Conservation (phyloP, 306 rosid genomes). For the Casuarina equisetifolia region DNA sequence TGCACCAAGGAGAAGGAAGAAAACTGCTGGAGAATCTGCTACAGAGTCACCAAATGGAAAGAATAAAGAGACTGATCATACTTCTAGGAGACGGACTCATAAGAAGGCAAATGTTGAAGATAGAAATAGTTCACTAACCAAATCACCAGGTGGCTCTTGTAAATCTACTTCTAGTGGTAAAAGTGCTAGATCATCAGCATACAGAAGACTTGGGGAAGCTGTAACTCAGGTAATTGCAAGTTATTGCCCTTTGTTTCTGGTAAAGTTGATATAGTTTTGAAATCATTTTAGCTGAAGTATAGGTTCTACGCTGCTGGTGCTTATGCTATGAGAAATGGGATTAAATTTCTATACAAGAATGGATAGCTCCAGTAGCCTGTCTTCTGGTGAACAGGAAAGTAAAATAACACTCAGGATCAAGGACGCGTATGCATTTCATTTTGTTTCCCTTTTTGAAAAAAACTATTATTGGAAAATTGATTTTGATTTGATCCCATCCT, state of each 20-base stretch:
- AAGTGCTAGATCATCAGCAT: constrained; percentile 42
- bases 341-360: background rate
- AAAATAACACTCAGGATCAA: background rate
- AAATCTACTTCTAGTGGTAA: constrained; percentile 47
- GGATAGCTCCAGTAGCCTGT: background rate
- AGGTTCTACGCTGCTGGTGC: background rate
- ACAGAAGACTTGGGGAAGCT: constrained; percentile 67
- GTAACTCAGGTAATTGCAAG: constrained; percentile 64
- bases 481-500: background rate
- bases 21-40: constrained; percentile 20
- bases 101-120: constrained; percentile 40
- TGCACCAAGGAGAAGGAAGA: constrained; percentile 38
- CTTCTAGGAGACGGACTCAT: constrained; percentile 42
- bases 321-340: background rate
- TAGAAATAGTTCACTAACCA: constrained; percentile 38
- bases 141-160: constrained; percentile 40
- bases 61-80: constrained; percentile 29
- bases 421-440: background rate
- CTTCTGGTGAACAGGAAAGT: background rate
- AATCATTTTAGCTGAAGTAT: constrained; percentile 7
- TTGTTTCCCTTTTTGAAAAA: background rate
- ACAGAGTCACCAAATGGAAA: constrained; percentile 27
- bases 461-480: background rate
- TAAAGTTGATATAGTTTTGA: constrained; percentile 17
- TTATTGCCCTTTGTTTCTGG: constrained; percentile 22